Evolutionary conservation across 306 rosid genomes (phyloP).

Genomic region (Trichosanthes truncata): DNA sequence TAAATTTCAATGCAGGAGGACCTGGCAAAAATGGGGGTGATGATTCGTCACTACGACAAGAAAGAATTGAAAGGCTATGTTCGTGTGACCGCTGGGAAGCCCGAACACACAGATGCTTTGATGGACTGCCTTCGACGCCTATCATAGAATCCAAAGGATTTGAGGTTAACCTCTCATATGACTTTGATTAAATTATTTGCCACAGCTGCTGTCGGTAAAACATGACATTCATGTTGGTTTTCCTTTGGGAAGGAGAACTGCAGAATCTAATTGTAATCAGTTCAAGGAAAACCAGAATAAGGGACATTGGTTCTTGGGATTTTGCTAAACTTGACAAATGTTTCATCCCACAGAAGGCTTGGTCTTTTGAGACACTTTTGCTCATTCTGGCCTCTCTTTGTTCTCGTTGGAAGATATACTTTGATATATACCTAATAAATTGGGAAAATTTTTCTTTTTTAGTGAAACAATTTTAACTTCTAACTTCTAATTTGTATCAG

Average conservation of each 20-base stretch:
- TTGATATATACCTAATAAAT: too few relatives aligned
- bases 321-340: too few relatives aligned
- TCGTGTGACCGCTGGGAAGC: conserved; percentile 91
- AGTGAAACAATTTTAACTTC: too few relatives aligned
- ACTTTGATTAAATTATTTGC: background rate
- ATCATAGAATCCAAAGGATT: conserved; percentile 1
- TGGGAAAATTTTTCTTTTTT: too few relatives aligned
- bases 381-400: too few relatives aligned
- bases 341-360: too few relatives aligned
- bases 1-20: conserved; percentile 45
- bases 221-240: background rate
- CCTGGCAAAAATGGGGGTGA: conserved; percentile 90
- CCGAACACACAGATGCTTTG: conserved; percentile 67
- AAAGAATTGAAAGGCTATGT: conserved; percentile 85
- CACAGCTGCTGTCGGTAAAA: background rate
- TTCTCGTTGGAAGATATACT: too few relatives aligned
- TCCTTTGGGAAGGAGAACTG: background rate
- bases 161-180: background rate
- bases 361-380: too few relatives aligned
- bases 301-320: background rate
- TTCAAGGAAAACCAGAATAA: background rate
- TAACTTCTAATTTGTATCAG: too few relatives aligned
- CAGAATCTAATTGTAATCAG: background rate
- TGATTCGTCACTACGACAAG: conserved; percentile 89
- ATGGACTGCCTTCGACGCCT: conserved; percentile 58